phyloP scores from a whole-genome alignment of 176 grass and related monocot species.

The Zoysia pacifica region DNA sequence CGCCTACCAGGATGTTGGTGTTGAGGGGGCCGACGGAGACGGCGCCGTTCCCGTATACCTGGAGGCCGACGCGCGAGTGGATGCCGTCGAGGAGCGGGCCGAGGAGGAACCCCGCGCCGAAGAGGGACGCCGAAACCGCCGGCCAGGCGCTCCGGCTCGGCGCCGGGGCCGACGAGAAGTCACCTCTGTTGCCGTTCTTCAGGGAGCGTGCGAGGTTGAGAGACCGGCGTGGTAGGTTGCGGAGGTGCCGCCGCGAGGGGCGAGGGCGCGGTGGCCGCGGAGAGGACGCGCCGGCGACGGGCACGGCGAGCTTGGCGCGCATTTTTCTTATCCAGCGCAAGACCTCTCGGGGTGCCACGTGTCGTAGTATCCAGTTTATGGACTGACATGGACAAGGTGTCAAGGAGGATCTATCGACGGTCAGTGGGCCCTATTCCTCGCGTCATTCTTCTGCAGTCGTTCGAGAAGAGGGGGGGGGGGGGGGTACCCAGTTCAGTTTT shows the following conservation, averaged over 20 bases:
- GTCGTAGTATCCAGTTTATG: not conserved
- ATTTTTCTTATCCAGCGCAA: slow-evolving; percentile 35
- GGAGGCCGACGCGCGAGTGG: slow-evolving; percentile 85
- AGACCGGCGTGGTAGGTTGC: not conserved
- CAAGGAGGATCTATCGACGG: not conserved
- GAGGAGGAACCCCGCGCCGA: slow-evolving; percentile 68
- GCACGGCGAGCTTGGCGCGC: slow-evolving; percentile 36
- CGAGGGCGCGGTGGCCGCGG: not conserved
- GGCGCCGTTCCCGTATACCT: slow-evolving; percentile 65
- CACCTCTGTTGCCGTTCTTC: slow-evolving; percentile 16
- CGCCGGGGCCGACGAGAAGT: not conserved
- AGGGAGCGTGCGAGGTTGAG: slow-evolving; percentile 18
- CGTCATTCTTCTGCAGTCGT: not conserved
- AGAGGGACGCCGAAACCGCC: slow-evolving; percentile 57
- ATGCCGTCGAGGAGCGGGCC: slow-evolving; percentile 81
- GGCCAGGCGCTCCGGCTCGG: slow-evolving; percentile 49
- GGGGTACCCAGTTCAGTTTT: too few species aligned
- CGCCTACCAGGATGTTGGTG: slow-evolving; percentile 67
- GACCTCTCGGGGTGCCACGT: not conserved
- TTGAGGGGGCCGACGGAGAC: slow-evolving; percentile 69
- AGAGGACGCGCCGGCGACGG: slow-evolving; percentile 22
- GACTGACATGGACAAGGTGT: not conserved
- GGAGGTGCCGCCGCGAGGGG: not conserved
- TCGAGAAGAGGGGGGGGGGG: too few species aligned
- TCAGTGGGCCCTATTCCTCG: not conserved